phyloP scores from a whole-genome alignment of 2,329 filamentous ascomycete species.

The Hypoxylon sp. region DNA sequence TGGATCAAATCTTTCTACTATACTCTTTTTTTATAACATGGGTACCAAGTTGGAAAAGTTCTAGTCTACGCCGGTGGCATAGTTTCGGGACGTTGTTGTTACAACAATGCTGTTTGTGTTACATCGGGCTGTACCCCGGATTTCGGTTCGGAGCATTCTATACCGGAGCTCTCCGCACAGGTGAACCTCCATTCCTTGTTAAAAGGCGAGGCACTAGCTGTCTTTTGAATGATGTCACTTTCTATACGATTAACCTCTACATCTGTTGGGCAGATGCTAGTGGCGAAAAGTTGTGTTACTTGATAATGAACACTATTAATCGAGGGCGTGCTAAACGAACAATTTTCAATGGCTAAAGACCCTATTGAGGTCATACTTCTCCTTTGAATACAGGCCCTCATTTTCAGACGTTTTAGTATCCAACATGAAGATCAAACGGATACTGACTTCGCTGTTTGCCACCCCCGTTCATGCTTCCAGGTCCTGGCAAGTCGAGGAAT shows the following conservation, averaged over 20 bases:
- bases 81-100: neutral
- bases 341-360: neutral
- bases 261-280: neutral
- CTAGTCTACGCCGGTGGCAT: neutral
- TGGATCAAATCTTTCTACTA: neutral
- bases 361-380: neutral
- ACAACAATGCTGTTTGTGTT: conserved; percentile 1
- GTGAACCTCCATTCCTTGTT: neutral
- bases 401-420: neutral
- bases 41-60: neutral
- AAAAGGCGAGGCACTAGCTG: neutral
- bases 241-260: conserved; percentile 6
- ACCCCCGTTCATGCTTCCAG: conserved; percentile 5
- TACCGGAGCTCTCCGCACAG: conserved; percentile 1
- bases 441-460: conserved; percentile 6
- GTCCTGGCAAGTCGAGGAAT: conserved; percentile 37
- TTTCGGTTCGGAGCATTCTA: conserved; percentile 7
- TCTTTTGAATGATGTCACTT: conserved; percentile 13
- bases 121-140: conserved; percentile 10
- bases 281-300: conserved; percentile 3
- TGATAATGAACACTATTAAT: neutral
- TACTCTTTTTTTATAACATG: neutral
- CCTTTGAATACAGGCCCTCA: too few species aligned
- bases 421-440: conserved; percentile 11
- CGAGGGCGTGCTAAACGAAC: neutral